These are phyloP conservation scores for Fraxinus baroniana DNA, from an alignment of 305 asterid genomes.

Conservation along the genomic window DNA sequence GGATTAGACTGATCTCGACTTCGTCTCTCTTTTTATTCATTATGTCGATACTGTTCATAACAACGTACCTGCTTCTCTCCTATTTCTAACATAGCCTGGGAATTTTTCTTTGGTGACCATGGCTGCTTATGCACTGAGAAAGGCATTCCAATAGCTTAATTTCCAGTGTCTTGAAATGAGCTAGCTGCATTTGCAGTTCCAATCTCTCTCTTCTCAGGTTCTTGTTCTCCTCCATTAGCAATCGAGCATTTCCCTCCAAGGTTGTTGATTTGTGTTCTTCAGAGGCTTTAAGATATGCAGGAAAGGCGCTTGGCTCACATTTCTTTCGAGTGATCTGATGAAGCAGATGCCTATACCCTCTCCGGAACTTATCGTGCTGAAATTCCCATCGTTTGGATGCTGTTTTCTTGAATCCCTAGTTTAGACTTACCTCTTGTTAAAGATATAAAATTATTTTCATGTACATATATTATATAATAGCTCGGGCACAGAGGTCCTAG, in stretches of 20 bases:
- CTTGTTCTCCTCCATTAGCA: constrained; percentile 51
- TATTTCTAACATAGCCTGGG: neutral
- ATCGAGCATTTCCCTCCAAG: neutral
- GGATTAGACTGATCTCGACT: neutral
- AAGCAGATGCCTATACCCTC: constrained; percentile 46
- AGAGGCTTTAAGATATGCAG: constrained; percentile 46
- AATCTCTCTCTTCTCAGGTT: constrained; percentile 38
- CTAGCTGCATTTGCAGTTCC: constrained; percentile 52
- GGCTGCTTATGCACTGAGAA: constrained; percentile 20
- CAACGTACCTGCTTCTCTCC: neutral
- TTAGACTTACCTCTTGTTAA: neutral
- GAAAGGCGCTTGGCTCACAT: constrained; percentile 55
- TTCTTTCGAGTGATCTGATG: constrained; percentile 52
- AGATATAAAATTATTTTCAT: neutral
- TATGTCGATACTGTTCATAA: neutral
- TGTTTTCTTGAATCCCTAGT: constrained; percentile 62
- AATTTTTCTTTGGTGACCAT: neutral
- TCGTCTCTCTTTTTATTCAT: neutral
- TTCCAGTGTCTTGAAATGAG: constrained; percentile 48
- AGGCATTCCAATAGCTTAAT: constrained; percentile 43
- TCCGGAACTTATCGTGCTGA: constrained; percentile 59
- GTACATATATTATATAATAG: neutral
- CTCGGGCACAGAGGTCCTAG: neutral
- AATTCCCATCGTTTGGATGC: constrained; percentile 62
- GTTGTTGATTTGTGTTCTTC: neutral